Conservation (phyloP, 2,329 filamentous ascomycete species). For the Penicillium sp. region DNA sequence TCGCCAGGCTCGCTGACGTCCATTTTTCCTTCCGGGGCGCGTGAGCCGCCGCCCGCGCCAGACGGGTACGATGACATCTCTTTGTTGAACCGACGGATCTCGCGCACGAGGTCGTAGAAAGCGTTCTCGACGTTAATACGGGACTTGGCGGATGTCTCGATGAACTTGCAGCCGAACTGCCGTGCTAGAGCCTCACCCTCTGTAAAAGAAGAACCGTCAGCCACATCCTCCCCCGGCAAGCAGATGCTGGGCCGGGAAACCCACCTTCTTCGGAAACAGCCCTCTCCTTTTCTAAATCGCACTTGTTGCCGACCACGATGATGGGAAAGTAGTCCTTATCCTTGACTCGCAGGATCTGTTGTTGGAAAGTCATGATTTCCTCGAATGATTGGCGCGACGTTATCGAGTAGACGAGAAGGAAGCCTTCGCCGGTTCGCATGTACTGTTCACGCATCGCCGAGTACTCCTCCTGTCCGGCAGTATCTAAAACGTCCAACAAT, state of each 20-base stretch:
- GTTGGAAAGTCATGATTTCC: constrained; percentile 96
- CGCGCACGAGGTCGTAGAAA: constrained; percentile 95
- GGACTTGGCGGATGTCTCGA: constrained; percentile 97
- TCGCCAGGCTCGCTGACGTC: constrained; percentile 57
- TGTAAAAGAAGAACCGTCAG: neutral
- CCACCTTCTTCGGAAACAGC: constrained; percentile 85
- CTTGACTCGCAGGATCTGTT: constrained; percentile 96
- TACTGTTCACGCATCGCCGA: constrained; percentile 99
- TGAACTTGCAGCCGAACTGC: constrained; percentile 92
- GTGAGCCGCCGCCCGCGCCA: constrained; percentile 55
- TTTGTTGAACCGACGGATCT: constrained; percentile 96
- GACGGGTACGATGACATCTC: constrained; percentile 85
- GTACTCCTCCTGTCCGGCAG: constrained; percentile 97
- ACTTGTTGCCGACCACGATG: constrained; percentile 98
- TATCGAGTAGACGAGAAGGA: constrained; percentile 96
- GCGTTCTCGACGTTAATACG: constrained; percentile 97
- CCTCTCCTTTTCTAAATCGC: constrained; percentile 87
- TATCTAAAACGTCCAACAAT: constrained; percentile 93
- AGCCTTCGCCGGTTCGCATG: constrained; percentile 97
- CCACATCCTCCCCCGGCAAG: too few relatives aligned
- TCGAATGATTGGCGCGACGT: too few relatives aligned
- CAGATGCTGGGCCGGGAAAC: too few relatives aligned
- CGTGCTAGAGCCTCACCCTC: constrained; percentile 82
- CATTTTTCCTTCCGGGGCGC: constrained; percentile 58
- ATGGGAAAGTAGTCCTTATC: constrained; percentile 99